Percentiles rank a stretch among this genome's conserved stretches.
These are phyloP conservation scores for Amanita thiersii DNA, from an alignment of 768 basidiomycete genomes.

Conservation along the genomic window DNA sequence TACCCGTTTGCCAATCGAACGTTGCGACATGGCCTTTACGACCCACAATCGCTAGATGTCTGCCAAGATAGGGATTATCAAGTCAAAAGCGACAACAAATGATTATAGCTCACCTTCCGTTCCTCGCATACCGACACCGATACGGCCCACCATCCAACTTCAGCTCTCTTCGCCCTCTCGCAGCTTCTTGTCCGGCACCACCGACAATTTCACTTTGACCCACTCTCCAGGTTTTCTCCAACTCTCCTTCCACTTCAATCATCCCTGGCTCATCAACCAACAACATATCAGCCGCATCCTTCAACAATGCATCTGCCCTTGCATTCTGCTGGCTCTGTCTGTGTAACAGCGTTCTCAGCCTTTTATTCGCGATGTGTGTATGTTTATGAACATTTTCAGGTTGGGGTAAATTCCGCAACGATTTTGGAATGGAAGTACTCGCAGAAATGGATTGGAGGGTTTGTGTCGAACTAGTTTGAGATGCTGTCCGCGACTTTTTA, in stretches of 20 bases:
- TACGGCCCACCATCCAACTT: conserved; percentile 84
- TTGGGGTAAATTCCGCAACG: conserved; percentile 45
- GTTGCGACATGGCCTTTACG: conserved; percentile 81
- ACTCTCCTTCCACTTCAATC: conserved; percentile 66
- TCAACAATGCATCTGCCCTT: conserved; percentile 48
- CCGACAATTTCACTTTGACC: conserved; percentile 70
- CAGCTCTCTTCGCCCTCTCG: conserved; percentile 68
- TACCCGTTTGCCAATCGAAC: conserved; percentile 89
- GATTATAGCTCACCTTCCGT: conserved; percentile 65
- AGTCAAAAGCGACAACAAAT: too few relatives aligned
- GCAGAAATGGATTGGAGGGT: conserved; percentile 50
- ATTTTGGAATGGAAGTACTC: conserved; percentile 59
- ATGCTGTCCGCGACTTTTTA: conserved; percentile 11
- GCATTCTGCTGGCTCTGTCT: conserved; percentile 56
- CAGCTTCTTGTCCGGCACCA: conserved; percentile 66
- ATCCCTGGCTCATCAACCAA: conserved; percentile 60
- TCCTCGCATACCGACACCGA: conserved; percentile 76
- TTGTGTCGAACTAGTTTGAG: conserved; percentile 27
- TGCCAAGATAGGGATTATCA: conserved; percentile 20
- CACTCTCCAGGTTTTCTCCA: conserved; percentile 89
- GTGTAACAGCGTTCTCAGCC: conserved; percentile 62
- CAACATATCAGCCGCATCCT: conserved; percentile 65
- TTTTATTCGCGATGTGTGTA: conserved; percentile 63
- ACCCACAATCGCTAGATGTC: conserved; percentile 84
- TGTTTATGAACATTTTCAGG: conserved; percentile 41